Base-by-base conservation (phyloP, 108 stramenopile genomes). In the Discostella stelligeroides region DNA sequence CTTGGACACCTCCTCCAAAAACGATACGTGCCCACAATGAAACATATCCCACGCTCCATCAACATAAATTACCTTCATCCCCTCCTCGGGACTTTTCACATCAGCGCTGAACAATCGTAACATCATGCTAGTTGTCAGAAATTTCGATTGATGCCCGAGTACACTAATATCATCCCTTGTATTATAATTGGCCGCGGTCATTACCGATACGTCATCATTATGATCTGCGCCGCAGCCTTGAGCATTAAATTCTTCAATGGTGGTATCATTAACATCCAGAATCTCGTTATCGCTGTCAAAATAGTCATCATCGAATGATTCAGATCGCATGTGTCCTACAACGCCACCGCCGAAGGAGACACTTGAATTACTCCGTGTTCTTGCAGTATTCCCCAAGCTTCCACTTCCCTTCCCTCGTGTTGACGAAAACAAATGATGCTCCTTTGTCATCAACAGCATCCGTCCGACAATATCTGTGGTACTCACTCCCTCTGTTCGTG, bases 401-500 rank as follows among this genome's bases (percentile, higher is more conserved):
- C 64, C 57, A 68, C 38, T 70, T 34, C 34, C 34, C 34, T 34
- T 34, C 34, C 34, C 34, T 63, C 50, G 20, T 39, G 38, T 43
- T 60, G 57, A 30, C 14, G n/a, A 25, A 43, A 63, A 63, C 53
- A 88, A 66, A 71, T 99, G 96, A 79, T 97, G 97, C 27, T 94
- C 92, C 62, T 87, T 91, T 14, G 91, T 95, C 81, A 96, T 85
- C 13, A 96, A 72, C 37, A 99, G 63, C 95, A 99, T 98, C 17
- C 99, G 73, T n/a, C 99, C 99, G 8, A 99, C 97, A 64, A 99
- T 96, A 68, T 99, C 99, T 1, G 98, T 99, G 1, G 99, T 99
- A 29, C 92, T 95, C 29, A 99, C 97, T 11, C 99, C 99, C 74
- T 99, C 99, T 15, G 99, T 99, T n/a, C 99, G 78, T 18, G 98